Base-by-base conservation (phyloP, 2,329 filamentous ascomycete species). In the Colletotrichum sp. region DNA sequence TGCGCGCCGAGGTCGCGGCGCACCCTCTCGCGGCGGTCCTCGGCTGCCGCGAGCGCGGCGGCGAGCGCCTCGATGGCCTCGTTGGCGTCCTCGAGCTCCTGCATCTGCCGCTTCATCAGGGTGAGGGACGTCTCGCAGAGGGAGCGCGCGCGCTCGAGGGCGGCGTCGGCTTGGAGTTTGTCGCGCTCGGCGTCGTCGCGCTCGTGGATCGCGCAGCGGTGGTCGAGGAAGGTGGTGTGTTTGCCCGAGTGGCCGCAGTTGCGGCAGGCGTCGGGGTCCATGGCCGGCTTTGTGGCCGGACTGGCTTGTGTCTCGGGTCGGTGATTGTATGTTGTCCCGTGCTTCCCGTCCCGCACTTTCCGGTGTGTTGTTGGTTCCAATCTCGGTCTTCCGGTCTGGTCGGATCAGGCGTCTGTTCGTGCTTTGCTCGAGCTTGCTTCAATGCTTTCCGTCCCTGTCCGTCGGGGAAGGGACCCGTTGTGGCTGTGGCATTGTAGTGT, bases 101-200 rank as follows among this genome's bases (percentile, higher is more conserved):
- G 69, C 70, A 75, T 75, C 34, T 75, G 73, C n/a, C 73, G 62
- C 73, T 73, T 75, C 73, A 73, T 73, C 30, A 75, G 70, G 3
- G 39, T 9, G 13, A 75, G 39, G n/a, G 73, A 75, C n/a, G 69
- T 32, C 27, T 75, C 73, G 70, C 73, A 75, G 8, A 75, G 62
- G 55, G 56, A 55, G 12, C 73, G 73, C 39, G 73, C 73, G 48
- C 73, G 73, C 22, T 62, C 69, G 27, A 75, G 70, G 6, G 69
- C 73, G 4, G 73, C 73, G 56, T 75, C 73, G n/a, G 73, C 73
- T 69, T 75, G 73, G 1, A 75, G 32, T 34, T 75, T 75, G 70
- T 75, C 73, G 64, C 73, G 73, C 73, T 75, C 73, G 30, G 73
- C 73, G 64, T 75, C 73, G 28, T 75, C 73, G 39, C 73, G 73